Base-by-base conservation (phyloP, 148 eudicot genomes). In the Dianthus caryophyllus region DNA sequence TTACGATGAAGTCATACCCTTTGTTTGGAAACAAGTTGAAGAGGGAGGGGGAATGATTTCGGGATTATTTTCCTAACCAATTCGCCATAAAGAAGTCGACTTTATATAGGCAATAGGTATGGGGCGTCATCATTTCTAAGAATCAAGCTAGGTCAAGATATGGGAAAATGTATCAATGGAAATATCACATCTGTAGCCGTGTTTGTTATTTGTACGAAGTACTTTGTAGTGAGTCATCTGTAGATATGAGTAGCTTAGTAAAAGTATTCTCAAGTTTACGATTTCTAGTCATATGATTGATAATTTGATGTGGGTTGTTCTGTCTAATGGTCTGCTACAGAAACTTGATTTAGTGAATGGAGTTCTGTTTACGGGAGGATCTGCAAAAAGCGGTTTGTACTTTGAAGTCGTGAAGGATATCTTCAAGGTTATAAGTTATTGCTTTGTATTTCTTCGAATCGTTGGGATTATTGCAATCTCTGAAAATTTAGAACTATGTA, bases 341-440 rank as follows among this genome's bases (percentile, higher is more conserved):
- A 95, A 90, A 80, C 87, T 95, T 71, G 82, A 73, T 67, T 73
- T 95, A 62, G 85, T 90, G 64, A 88, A 95, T 81, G 99, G 99
- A 54, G 90, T 95, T 74, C 85, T 95, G 67, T 88, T 95, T 73
- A 95, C 99, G 47, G 99, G 99, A 66, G 99, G 99, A 10, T 86
- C 83, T 96, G 88, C 93, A 24, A 90, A 95, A 74, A 71, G 71
- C 29, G 99, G 99, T 60, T 79, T 66, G 47, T 95, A 90, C 76
- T 88, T 83, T 52, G 84, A 90, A 30, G 87, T 85, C 71, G 93
- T 81, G 56, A 75, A 65, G 65, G 65, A 75, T 47, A 79, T 95
- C 52, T 95, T 88, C 73, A 78, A 88, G 98, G 98, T 94, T 76
- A 67, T 68, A 52, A 47, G 36, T 36, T 43, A 39, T 21, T 57